Evolutionary conservation across 352 stramenopile species (phyloP).

Genomic region (Aphanomyces euteiches): DNA sequence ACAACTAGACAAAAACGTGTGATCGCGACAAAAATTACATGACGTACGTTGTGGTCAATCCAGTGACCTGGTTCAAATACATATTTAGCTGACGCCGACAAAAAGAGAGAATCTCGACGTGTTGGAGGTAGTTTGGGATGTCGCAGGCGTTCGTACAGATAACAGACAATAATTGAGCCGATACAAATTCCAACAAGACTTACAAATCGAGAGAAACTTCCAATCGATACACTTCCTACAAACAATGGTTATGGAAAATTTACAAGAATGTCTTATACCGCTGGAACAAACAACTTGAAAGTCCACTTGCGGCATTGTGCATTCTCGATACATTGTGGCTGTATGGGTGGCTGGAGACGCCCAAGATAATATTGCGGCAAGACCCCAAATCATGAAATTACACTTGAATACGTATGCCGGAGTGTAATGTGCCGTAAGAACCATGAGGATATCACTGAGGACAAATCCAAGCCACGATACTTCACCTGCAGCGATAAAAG

Average conservation of each 20-base stretch:
- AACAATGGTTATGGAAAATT: not conserved
- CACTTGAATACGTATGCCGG: not conserved
- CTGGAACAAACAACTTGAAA: conserved; percentile 23
- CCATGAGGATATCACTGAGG: not conserved
- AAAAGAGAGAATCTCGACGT: not conserved
- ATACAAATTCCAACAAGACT: conserved; percentile 2
- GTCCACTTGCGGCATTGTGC: conserved; percentile 1
- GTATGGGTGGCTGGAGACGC: not conserved
- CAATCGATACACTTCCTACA: not conserved
- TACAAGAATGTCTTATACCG: not conserved
- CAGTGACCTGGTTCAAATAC: not conserved
- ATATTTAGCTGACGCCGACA: not conserved
- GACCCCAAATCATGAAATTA: conserved; percentile 15
- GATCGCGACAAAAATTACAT: not conserved
- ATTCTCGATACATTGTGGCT: not conserved
- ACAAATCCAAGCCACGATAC: conserved; percentile 1
- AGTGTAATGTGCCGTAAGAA: not conserved
- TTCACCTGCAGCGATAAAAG: not conserved
- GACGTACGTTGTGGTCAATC: not conserved
- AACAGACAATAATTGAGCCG: not conserved
- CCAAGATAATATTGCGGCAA: not conserved
- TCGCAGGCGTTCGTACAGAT: not conserved
- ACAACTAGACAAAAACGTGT: not conserved
- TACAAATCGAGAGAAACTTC: not conserved
- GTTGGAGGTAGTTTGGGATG: not conserved